These are phyloP conservation scores for Lanmaoa pseudosensibilis DNA, from an alignment of 768 basidiomycete species.

Conservation along the genomic window DNA sequence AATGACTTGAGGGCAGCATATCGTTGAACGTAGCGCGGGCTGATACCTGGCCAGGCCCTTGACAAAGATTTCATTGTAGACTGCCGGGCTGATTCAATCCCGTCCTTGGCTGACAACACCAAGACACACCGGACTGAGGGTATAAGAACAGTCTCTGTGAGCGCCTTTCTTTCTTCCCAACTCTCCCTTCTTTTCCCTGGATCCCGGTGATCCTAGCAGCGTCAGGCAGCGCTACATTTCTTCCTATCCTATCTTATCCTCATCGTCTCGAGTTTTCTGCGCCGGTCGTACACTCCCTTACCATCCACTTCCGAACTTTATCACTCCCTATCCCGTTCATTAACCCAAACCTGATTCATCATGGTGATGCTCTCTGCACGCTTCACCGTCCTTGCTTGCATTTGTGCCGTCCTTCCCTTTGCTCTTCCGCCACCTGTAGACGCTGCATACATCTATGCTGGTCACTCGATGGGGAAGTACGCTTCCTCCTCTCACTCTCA, in stretches of 20 bases:
- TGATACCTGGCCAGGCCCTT: not conserved
- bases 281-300: slow-evolving; percentile 24
- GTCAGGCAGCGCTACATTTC: slow-evolving; percentile 16
- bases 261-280: slow-evolving; percentile 23
- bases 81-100: slow-evolving; percentile 10
- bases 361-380: slow-evolving; percentile 54
- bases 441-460: slow-evolving; percentile 39
- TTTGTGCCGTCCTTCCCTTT: slow-evolving; percentile 44
- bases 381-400: slow-evolving; percentile 47
- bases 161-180: slow-evolving; percentile 31
- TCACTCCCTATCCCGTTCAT: slow-evolving; percentile 9
- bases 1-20: too few species aligned
- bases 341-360: slow-evolving; percentile 20
- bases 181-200: slow-evolving; percentile 39
- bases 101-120: slow-evolving; percentile 18
- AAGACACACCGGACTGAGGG: slow-evolving; percentile 13
- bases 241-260: slow-evolving; percentile 19
- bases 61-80: slow-evolving; percentile 7
- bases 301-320: slow-evolving; percentile 12
- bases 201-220: slow-evolving; percentile 54
- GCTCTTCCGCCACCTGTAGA: slow-evolving; percentile 33
- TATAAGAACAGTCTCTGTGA: slow-evolving; percentile 22
- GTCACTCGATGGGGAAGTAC: slow-evolving; percentile 13
- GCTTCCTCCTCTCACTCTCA: not conserved
- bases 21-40: not conserved